Evolutionary conservation across 2,329 filamentous ascomycete genomes (phyloP).

Genomic region (Aureobasidium sp.): DNA sequence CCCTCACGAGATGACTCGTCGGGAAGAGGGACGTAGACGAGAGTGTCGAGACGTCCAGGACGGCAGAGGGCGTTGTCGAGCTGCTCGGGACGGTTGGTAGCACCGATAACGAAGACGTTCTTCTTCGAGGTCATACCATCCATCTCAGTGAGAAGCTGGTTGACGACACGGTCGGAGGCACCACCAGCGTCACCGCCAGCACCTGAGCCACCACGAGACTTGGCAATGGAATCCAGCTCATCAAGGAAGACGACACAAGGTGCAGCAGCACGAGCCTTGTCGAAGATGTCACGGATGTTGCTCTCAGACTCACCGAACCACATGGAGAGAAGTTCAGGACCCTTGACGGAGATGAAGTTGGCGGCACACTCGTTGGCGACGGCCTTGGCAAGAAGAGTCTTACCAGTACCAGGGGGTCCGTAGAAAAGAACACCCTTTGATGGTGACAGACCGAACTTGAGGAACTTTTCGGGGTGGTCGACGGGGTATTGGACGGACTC

Average conservation of each 20-base stretch:
- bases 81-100: constrained; percentile 97
- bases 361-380: constrained; percentile 98
- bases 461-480: constrained; percentile 99
- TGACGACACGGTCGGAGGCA: constrained; percentile 98
- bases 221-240: constrained; percentile 97
- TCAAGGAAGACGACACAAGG: constrained; percentile 99
- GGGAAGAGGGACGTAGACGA: constrained; percentile 96
- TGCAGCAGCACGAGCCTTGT: constrained; percentile 96
- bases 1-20: constrained; percentile 82
- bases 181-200: constrained; percentile 93
- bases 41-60: constrained; percentile 95
- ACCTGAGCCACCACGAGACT: constrained; percentile 96
- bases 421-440: constrained; percentile 99
- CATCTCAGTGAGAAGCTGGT: constrained; percentile 99
- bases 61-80: constrained; percentile 96
- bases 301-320: constrained; percentile 99
- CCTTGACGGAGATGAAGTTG: constrained; percentile 99
- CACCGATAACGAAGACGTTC: constrained; percentile 99
- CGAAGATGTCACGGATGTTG: constrained; percentile 99
- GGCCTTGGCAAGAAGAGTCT: constrained; percentile 98
- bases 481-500: constrained; percentile 98
- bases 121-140: constrained; percentile 99
- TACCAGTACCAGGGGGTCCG: constrained; percentile 98
- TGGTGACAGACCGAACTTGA: constrained; percentile 98
- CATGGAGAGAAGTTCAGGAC: constrained; percentile 96